These are phyloP conservation scores for Plasmopara muralis DNA, from an alignment of 352 stramenopile species.

Conservation along the genomic window DNA sequence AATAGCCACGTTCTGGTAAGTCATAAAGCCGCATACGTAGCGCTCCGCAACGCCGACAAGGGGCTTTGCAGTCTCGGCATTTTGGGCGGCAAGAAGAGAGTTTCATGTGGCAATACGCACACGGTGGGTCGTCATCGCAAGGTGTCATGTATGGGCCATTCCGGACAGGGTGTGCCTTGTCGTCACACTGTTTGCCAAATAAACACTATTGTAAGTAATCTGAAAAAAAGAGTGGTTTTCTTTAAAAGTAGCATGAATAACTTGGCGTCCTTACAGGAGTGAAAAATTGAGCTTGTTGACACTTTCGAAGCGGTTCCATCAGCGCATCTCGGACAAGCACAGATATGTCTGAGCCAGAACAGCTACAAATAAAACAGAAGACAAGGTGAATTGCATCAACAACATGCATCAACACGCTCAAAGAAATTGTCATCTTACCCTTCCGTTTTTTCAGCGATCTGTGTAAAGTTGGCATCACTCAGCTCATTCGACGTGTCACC, in stretches of 20 bases:
- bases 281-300: constrained; percentile 95
- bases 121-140: constrained; percentile 77
- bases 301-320: constrained; percentile 96
- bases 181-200: constrained; percentile 50
- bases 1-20: constrained; percentile 71
- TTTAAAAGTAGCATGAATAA: not conserved
- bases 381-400: not conserved
- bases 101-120: constrained; percentile 87
- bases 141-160: constrained; percentile 75
- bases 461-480: constrained; percentile 90
- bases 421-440: constrained; percentile 50
- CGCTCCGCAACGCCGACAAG: constrained; percentile 64
- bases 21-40: constrained; percentile 85
- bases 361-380: constrained; percentile 26
- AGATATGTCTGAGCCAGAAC: constrained; percentile 95
- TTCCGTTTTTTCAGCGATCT: constrained; percentile 89
- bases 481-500: constrained; percentile 94
- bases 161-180: constrained; percentile 48
- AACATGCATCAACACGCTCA: not conserved
- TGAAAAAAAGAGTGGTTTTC: not conserved
- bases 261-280: constrained; percentile 36
- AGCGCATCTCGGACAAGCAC: constrained; percentile 95
- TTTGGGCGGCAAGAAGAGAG: constrained; percentile 61
- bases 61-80: constrained; percentile 63
- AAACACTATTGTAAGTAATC: constrained; percentile 1